Percentiles rank a stretch among this genome's conserved stretches.
phyloP scores from a whole-genome alignment of 257 asterid genomes.

The Schizonepeta tenuifolia region DNA sequence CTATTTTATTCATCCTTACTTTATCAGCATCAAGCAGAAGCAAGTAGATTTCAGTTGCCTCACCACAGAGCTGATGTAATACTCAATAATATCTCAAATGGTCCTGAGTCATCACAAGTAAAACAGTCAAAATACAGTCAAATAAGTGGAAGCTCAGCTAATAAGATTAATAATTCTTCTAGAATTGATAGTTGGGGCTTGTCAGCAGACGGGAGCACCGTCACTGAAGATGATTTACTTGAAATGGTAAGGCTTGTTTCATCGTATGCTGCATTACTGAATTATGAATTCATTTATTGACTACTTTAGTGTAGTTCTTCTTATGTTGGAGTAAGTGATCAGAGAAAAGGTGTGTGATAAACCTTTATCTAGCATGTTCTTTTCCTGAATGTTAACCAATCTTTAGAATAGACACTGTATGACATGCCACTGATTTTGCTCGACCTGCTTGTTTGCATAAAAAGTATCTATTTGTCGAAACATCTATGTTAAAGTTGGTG shows the following conservation, averaged over 20 bases:
- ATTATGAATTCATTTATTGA: slow-evolving; percentile 27
- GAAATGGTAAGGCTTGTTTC: slow-evolving; percentile 68
- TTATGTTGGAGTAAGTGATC: slow-evolving; percentile 13
- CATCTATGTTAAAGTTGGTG: not conserved
- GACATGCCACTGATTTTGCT: slow-evolving; percentile 17
- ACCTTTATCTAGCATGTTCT: slow-evolving; percentile 10
- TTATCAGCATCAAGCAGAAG: slow-evolving; percentile 68
- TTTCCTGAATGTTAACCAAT: slow-evolving; percentile 12
- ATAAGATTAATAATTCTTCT: slow-evolving; percentile 41
- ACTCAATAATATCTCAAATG: slow-evolving; percentile 38
- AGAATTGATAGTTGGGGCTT: slow-evolving; percentile 50
- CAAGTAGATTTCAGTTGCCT: slow-evolving; percentile 59
- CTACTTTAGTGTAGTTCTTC: slow-evolving; percentile 16
- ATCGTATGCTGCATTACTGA: slow-evolving; percentile 26
- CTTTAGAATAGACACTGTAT: not conserved
- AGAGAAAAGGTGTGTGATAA: slow-evolving; percentile 8
- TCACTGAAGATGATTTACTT: slow-evolving; percentile 87
- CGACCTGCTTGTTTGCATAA: not conserved
- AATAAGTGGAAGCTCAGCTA: slow-evolving; percentile 44
- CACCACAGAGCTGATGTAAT: slow-evolving; percentile 46
- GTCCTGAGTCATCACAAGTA: slow-evolving; percentile 40
- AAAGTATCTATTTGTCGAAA: slow-evolving; percentile 1
- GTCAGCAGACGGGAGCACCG: slow-evolving; percentile 59
- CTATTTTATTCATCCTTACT: slow-evolving; percentile 61
- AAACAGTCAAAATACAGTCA: slow-evolving; percentile 47